Conservation (phyloP, 208 protist species). For the Wallacemonas sp. region DNA sequence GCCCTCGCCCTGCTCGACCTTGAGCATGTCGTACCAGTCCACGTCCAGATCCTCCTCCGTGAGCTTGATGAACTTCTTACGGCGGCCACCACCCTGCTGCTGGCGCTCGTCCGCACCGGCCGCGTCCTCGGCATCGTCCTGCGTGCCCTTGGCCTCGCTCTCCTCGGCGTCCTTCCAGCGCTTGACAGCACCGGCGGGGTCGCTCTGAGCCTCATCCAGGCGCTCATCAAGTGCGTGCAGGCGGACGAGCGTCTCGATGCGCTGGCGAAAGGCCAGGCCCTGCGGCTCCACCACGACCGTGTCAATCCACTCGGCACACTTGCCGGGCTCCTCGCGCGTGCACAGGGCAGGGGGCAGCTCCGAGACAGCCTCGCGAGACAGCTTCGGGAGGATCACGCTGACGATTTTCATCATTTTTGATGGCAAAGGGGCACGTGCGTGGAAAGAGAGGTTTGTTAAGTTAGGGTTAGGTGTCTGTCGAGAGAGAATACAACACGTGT, state of each 20-base stretch:
- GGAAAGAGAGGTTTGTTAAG: too few relatives aligned
- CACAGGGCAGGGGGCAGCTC: not conserved
- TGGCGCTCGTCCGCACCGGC: slow-evolving; percentile 25
- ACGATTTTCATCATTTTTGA: slow-evolving; percentile 11
- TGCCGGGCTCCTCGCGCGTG: not conserved
- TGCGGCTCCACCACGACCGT: slow-evolving; percentile 30
- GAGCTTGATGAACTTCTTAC: slow-evolving; percentile 78
- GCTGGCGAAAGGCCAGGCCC: slow-evolving; percentile 55
- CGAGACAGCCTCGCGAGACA: not conserved
- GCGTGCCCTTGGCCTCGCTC: slow-evolving; percentile 22
- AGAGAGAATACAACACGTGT: too few relatives aligned
- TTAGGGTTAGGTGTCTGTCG: too few relatives aligned
- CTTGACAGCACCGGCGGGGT: slow-evolving; percentile 37
- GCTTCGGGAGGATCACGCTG: slow-evolving; percentile 6
- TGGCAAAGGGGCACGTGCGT: slow-evolving; percentile 19
- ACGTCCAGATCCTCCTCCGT: slow-evolving; percentile 75
- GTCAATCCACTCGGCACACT: slow-evolving; percentile 26
- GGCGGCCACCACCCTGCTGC: slow-evolving; percentile 35
- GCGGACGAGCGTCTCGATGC: slow-evolving; percentile 34
- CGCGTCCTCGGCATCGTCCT: slow-evolving; percentile 28
- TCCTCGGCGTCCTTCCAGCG: slow-evolving; percentile 28
- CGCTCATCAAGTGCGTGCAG: slow-evolving; percentile 49
- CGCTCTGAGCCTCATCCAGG: slow-evolving; percentile 42
- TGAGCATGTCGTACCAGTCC: slow-evolving; percentile 90
- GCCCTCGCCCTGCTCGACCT: slow-evolving; percentile 56